Evolutionary conservation across 345 rosid species (phyloP), one percentile per base, ranked within the genome.

Genomic region (Cardamine occulta): DNA sequence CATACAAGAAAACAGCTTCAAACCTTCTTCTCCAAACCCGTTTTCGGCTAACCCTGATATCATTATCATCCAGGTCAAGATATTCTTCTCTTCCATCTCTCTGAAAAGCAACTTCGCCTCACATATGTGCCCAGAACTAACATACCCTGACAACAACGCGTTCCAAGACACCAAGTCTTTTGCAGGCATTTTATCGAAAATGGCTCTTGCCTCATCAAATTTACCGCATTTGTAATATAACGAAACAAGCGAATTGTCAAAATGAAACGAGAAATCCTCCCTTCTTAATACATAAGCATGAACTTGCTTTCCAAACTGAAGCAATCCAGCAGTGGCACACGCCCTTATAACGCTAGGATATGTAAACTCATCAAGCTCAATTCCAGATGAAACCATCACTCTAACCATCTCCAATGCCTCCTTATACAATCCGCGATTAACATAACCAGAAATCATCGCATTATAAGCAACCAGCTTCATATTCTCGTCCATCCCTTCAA

Each of bases 131-230:
- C 83, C 80, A 1, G 80, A 76, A 28, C 83, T 80, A 58, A 80
- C 77, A 55, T 70, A 80, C 28, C 80, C 77, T 24, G 83, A 80
- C 21, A 80, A 75, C 73, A 80, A 59, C 0, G 83, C 83, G 21
- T 80, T 80, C 83, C 83, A 80, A n/a, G 83, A 75, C 35, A 80
- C 83, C 70, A 80, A 39, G 54, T 80, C 83, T 45, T 58, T 80
- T 11, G 53, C 67, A 7, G 74, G 66, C 83, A 80, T 80, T 53
- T 51, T 44, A 2, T 80, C 74, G 1, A 80, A 80, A 80, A 80
- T 66, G 31, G 63, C 77, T 26, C 66, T 70, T 28, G 83, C 80
- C 48, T 80, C 77, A 66, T 39, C 54, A 51, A 80, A 52, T 62
- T 44, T 80, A 52, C 77, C 74, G 44, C 83, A 80, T 80, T 80